Percentiles rank a stretch among this genome's conserved stretches.
These are phyloP conservation scores for Cutaneotrichosporon dermatis DNA, from an alignment of 1,284 basidiomycete species.

Conservation along the genomic window DNA sequence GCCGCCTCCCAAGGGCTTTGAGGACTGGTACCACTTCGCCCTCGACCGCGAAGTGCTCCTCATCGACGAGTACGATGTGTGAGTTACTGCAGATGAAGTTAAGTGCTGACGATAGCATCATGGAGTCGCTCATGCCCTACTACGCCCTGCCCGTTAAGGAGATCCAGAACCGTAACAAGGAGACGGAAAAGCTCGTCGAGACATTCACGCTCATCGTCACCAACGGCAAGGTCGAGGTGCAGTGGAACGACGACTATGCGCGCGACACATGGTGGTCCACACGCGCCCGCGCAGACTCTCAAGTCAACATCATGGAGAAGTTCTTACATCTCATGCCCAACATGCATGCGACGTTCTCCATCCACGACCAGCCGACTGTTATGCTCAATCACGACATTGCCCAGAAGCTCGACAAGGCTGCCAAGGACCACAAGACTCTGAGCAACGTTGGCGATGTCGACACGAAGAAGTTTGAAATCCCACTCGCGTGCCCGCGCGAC, in stretches of 20 bases:
- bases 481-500: slow-evolving; percentile 40
- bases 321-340: slow-evolving; percentile 38
- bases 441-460: slow-evolving; percentile 38
- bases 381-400: slow-evolving; percentile 40
- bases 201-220: slow-evolving; percentile 49
- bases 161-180: slow-evolving; percentile 35
- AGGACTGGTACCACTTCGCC: slow-evolving; percentile 39
- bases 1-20: slow-evolving; percentile 50
- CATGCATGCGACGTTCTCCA: slow-evolving; percentile 45
- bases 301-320: slow-evolving; percentile 50
- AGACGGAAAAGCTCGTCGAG: slow-evolving; percentile 46
- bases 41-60: slow-evolving; percentile 37
- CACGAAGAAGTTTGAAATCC: slow-evolving; percentile 38
- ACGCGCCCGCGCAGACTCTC: slow-evolving; percentile 44
- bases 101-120: slow-evolving; percentile 32
- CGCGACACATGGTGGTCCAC: slow-evolving; percentile 47
- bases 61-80: slow-evolving; percentile 49
- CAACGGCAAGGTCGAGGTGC: slow-evolving; percentile 47
- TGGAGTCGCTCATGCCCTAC: slow-evolving; percentile 46
- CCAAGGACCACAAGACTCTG: slow-evolving; percentile 33
- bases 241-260: slow-evolving; percentile 51
- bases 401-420: slow-evolving; percentile 39
- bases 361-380: slow-evolving; percentile 50
- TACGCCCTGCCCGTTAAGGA: slow-evolving; percentile 42
- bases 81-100: slow-evolving; percentile 14